phyloP scores from a whole-genome alignment of 2,329 filamentous ascomycete genomes.

The Monilinia aucupariae region DNA sequence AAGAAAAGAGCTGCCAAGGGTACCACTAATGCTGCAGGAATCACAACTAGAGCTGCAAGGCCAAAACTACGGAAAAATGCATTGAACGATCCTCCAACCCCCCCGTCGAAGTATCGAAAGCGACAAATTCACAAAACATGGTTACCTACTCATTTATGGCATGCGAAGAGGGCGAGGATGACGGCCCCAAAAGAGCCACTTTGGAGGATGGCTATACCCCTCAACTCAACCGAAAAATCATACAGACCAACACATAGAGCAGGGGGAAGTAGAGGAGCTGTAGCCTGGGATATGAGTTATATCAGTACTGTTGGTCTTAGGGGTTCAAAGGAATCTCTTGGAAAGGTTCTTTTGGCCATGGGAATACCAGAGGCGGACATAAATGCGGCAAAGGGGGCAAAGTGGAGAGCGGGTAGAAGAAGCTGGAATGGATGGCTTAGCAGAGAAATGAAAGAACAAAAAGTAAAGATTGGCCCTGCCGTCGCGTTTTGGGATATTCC shows the following conservation, averaged over 20 bases:
- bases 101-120: slow-evolving; percentile 69
- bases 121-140: slow-evolving; percentile 85
- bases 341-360: slow-evolving; percentile 60
- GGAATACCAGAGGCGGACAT: slow-evolving; percentile 55
- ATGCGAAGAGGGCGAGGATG: slow-evolving; percentile 88
- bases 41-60: slow-evolving; percentile 42
- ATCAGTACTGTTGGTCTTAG: slow-evolving; percentile 78
- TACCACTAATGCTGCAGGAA: slow-evolving; percentile 25
- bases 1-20: slow-evolving; percentile 46
- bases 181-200: slow-evolving; percentile 68
- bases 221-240: slow-evolving; percentile 83
- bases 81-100: slow-evolving; percentile 58
- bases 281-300: slow-evolving; percentile 94
- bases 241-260: slow-evolving; percentile 84
- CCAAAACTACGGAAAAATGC: slow-evolving; percentile 67
- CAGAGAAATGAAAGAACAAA: slow-evolving; percentile 48
- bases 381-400: slow-evolving; percentile 59
- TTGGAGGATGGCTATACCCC: slow-evolving; percentile 85
- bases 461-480: slow-evolving; percentile 62
- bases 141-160: slow-evolving; percentile 91
- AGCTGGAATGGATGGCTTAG: slow-evolving; percentile 53
- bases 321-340: slow-evolving; percentile 58
- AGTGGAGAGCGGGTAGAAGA: slow-evolving; percentile 63
- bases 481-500: slow-evolving; percentile 66
- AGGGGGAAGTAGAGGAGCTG: slow-evolving; percentile 65